phyloP scores from a whole-genome alignment of 441 rosid genomes.

The Gossypium gossypioides region DNA sequence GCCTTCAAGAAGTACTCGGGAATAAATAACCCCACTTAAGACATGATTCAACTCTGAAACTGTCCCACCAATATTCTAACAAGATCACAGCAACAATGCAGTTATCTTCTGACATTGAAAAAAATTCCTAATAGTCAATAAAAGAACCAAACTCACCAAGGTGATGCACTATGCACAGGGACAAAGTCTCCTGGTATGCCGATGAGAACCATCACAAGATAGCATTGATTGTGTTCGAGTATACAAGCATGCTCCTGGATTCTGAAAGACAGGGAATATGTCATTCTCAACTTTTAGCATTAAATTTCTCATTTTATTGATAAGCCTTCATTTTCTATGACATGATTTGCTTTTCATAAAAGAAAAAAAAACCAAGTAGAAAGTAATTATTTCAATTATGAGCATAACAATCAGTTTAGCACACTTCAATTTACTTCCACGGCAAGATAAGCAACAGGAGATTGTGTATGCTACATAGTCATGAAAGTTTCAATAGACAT shows the following conservation, averaged over 20 bases:
- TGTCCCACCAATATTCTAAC: neutral
- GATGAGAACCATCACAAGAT: conserved; percentile 83
- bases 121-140: neutral
- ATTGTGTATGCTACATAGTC: neutral
- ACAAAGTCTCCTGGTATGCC: conserved; percentile 72
- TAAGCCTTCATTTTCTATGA: neutral
- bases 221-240: conserved; percentile 63
- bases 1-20: neutral
- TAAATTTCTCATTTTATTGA: neutral
- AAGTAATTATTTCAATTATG: neutral
- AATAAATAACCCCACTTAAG: neutral
- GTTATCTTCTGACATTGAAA: neutral
- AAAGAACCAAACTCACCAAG: conserved; percentile 24
- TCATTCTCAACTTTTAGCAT: neutral
- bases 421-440: neutral
- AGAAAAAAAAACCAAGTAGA: neutral
- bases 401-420: neutral
- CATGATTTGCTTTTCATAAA: neutral
- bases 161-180: conserved; percentile 58
- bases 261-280: conserved; percentile 31
- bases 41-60: neutral
- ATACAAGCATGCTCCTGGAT: conserved; percentile 84
- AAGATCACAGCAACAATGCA: neutral
- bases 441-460: neutral
- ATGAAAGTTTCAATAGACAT: neutral